Evolutionary conservation across 2,329 filamentous ascomycete species (phyloP), one percentile per base, ranked within the genome.

Genomic region (Colletotrichum ledebouriae): DNA sequence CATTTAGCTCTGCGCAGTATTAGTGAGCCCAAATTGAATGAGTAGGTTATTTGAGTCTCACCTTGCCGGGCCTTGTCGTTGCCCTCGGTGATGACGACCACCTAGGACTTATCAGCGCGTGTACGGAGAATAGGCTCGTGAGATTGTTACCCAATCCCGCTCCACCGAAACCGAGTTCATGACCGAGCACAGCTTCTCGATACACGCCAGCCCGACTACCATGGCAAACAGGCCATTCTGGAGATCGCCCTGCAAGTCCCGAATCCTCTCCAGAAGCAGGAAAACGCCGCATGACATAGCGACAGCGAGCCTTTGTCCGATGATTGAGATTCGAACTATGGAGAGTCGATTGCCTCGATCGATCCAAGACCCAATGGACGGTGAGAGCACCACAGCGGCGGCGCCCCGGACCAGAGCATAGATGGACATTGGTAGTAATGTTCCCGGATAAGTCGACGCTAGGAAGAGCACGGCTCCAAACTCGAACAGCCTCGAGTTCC

Each of bases 401-500:
- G 82, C 78, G 6, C 86, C 84, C 22, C 91, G 86, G 5, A 84
- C 80, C 6, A 93, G 78, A 0, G 91, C 91, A 73, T 93, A 94
- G n/a, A 90, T 78, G 0, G 90, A 92, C 63, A 90, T 84, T 41
- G 88, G 90, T 22, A 91, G 81, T 22, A 94, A 79, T 0, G 90
- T 92, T 0, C 82, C 78, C 0, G 85, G 85, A 71, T 83, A 90
- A 52, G 87, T 82, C 1, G 81, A 76, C 0, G 87, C 86, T 10
- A 90, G 79, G 75, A 85, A 90, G 6, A 90, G 79, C 5, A 90
- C 85, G 6, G 86, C 84, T 34, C 83, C 88, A 63, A 90, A 90
- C 73, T 91, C 88, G 70, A 90, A 91, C 63, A 88, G 78, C 20
- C 89, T 85, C 0, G 87, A 86, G 75, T 90, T 91, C 86, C 87